These are phyloP conservation scores for Hyparrhenia diplandra DNA, from an alignment of 176 grass and related monocot genomes.

Conservation along the genomic window DNA sequence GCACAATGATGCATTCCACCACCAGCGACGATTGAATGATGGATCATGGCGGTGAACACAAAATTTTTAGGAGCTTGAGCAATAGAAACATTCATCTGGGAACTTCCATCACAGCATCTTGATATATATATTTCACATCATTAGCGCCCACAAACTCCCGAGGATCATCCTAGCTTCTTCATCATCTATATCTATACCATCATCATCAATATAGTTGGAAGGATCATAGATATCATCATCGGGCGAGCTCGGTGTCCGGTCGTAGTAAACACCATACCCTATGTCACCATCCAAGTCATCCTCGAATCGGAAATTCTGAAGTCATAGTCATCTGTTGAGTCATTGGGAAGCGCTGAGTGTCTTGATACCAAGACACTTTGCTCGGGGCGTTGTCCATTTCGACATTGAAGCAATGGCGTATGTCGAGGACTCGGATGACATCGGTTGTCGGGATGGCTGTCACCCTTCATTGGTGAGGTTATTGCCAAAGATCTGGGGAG, in stretches of 20 bases:
- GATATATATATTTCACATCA: not conserved
- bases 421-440: not conserved
- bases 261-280: not conserved
- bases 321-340: not conserved
- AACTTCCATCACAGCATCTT: too few species aligned
- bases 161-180: constrained; percentile 8
- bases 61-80: not conserved
- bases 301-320: not conserved
- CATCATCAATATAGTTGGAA: not conserved
- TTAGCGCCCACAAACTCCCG: not conserved
- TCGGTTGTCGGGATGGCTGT: not conserved
- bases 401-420: not conserved
- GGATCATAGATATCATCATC: not conserved
- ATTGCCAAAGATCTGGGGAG: not conserved
- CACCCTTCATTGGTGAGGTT: not conserved
- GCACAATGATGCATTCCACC: too few species aligned
- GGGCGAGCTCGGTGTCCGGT: not conserved
- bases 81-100: not conserved
- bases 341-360: not conserved
- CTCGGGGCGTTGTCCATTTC: not conserved
- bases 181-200: not conserved
- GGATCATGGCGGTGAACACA: too few species aligned
- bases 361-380: not conserved
- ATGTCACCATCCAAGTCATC: not conserved
- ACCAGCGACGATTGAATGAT: too few species aligned